These are phyloP conservation scores for Hyaloscypha variabilis DNA, from an alignment of 495 filamentous ascomycete species.

Conservation along the genomic window DNA sequence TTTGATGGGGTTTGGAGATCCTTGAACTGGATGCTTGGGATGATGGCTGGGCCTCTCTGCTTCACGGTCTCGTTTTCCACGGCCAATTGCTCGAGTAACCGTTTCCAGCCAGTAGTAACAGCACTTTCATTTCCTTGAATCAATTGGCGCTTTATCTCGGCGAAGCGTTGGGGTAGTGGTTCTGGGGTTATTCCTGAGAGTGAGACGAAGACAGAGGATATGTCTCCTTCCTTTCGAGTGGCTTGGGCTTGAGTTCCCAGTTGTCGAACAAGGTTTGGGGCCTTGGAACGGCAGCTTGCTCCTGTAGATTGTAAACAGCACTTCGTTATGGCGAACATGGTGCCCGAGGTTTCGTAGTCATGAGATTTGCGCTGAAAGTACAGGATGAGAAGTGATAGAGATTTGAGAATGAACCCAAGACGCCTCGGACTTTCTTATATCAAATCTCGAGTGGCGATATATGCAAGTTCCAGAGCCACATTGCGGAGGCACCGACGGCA, in stretches of 20 bases:
- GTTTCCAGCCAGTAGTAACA: constrained; percentile 67
- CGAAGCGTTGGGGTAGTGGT: constrained; percentile 73
- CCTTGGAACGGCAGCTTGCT: not conserved
- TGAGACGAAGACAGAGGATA: constrained; percentile 82
- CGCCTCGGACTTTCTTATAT: not conserved
- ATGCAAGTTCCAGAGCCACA: not conserved
- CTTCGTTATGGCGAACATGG: constrained; percentile 13
- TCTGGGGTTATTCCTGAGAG: constrained; percentile 66
- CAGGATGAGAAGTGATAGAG: not conserved
- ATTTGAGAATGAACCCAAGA: not conserved
- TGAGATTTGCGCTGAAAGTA: not conserved
- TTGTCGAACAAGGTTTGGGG: not conserved
- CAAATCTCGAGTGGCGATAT: not conserved
- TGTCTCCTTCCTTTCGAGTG: constrained; percentile 62
- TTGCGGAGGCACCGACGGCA: not conserved
- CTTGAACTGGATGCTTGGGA: constrained; percentile 62
- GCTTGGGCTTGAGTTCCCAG: constrained; percentile 6
- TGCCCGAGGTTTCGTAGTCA: not conserved
- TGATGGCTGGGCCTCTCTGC: constrained; percentile 40
- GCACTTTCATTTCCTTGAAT: constrained; percentile 64
- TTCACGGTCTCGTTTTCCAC: constrained; percentile 54
- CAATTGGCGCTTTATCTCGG: constrained; percentile 69
- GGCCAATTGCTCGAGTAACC: constrained; percentile 60
- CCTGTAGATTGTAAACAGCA: not conserved
- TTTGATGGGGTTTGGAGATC: constrained; percentile 47